Conservation (phyloP, 257 asterid species). For the Lavandula angustifolia region DNA sequence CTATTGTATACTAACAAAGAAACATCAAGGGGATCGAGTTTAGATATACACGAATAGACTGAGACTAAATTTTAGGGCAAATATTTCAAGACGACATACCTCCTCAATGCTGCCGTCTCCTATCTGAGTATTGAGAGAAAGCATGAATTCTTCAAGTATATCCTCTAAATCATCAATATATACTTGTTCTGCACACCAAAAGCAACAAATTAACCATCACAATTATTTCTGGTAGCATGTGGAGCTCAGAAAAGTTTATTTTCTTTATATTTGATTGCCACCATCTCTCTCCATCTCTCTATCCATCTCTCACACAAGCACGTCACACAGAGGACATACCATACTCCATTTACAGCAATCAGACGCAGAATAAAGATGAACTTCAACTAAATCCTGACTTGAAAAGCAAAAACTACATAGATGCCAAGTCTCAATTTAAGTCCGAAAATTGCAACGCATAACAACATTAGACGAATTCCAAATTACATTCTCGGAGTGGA, state of each 20-base stretch:
- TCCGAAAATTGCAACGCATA: background rate
- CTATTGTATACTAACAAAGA: background rate
- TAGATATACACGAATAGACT: background rate
- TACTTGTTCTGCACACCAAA: conserved; percentile 42
- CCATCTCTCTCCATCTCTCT: background rate
- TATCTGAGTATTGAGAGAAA: conserved; percentile 50
- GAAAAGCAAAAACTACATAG: background rate
- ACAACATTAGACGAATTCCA: background rate
- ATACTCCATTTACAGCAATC: background rate
- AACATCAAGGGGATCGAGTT: background rate
- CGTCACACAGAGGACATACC: background rate
- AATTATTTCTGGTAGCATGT: background rate
- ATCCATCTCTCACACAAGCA: background rate
- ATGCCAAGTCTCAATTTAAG: background rate
- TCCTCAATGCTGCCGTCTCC: conserved; percentile 80
- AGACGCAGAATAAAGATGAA: background rate
- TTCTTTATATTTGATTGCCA: too few relatives aligned
- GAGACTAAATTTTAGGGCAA: background rate
- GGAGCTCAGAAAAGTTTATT: too few relatives aligned
- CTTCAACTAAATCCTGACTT: too few relatives aligned
- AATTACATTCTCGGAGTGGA: background rate
- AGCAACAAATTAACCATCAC: conserved; percentile 12
- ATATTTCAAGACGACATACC: conserved; percentile 40
- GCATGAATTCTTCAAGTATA: conserved; percentile 68
- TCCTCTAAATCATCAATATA: conserved; percentile 73